These are phyloP conservation scores for Kwoniella europaea DNA, from an alignment of 768 basidiomycete species.

Conservation along the genomic window DNA sequence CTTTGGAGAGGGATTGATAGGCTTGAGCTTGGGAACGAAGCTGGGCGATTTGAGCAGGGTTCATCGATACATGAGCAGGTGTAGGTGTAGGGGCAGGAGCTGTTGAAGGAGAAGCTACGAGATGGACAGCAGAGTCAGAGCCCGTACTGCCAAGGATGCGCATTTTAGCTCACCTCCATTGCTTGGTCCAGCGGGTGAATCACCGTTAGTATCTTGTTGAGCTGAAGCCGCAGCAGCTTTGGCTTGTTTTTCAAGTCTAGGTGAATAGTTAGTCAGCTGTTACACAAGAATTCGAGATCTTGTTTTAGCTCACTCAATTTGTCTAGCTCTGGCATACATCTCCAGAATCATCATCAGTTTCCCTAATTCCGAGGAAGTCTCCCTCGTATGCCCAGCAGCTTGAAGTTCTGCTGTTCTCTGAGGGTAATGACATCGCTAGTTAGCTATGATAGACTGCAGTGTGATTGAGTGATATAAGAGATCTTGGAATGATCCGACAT, in stretches of 20 bases:
- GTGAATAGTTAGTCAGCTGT: not conserved
- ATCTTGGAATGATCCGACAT: conserved; percentile 11
- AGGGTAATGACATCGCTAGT: not conserved
- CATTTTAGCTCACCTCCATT: conserved; percentile 17
- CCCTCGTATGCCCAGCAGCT: conserved; percentile 42
- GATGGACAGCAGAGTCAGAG: not conserved
- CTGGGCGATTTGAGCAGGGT: conserved; percentile 56
- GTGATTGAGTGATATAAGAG: not conserved
- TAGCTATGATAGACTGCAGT: not conserved
- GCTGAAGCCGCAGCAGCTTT: conserved; percentile 23
- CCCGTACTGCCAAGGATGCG: not conserved
- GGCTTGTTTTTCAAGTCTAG: conserved; percentile 23
- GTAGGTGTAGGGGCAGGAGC: conserved; percentile 12
- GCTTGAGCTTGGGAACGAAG: conserved; percentile 56
- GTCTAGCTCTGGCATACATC: conserved; percentile 38
- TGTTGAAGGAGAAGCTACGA: conserved; percentile 6
- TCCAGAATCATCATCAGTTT: conserved; percentile 46
- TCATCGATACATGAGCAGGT: conserved; percentile 47
- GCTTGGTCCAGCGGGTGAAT: conserved; percentile 20
- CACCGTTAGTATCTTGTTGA: conserved; percentile 18
- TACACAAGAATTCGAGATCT: not conserved
- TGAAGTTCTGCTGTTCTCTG: conserved; percentile 41
- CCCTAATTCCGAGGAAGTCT: conserved; percentile 34
- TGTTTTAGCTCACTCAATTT: conserved; percentile 31
- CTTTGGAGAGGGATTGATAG: conserved; percentile 51